Conservation (phyloP, 768 basidiomycete species). For the Boletus reticuloceps region DNA sequence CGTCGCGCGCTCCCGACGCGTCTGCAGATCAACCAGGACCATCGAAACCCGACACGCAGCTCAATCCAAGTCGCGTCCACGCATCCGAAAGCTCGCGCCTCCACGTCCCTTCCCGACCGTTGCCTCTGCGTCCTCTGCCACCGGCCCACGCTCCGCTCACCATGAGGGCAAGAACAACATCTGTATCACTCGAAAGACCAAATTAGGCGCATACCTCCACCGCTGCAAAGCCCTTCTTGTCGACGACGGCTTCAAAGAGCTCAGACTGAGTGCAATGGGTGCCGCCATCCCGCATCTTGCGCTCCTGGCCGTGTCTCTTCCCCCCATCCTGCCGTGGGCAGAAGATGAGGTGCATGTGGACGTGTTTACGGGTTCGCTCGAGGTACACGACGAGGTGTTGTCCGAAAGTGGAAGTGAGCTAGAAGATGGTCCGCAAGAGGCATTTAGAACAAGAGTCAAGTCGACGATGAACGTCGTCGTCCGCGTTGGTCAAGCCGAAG, state of each 20-base stretch:
- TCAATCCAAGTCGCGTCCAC: conserved; percentile 22
- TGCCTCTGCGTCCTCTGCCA: conserved; percentile 69
- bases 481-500: conserved; percentile 60
- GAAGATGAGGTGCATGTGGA: conserved; percentile 60
- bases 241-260: conserved; percentile 74
- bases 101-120: conserved; percentile 77
- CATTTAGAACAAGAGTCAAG: conserved; percentile 61
- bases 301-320: conserved; percentile 66
- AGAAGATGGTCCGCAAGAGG: conserved; percentile 54
- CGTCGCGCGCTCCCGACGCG: not conserved
- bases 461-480: conserved; percentile 63
- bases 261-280: conserved; percentile 81
- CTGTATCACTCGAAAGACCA: conserved; percentile 75
- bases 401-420: conserved; percentile 47
- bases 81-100: conserved; percentile 66
- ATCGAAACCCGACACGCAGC: not conserved
- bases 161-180: conserved; percentile 80
- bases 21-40: conserved; percentile 1
- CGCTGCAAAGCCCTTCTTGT: conserved; percentile 73
- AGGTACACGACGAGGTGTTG: conserved; percentile 75
- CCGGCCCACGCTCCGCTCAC: conserved; percentile 77
- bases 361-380: conserved; percentile 65
- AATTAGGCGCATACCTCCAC: conserved; percentile 68
- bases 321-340: conserved; percentile 66
- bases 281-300: conserved; percentile 85